Percentiles rank a stretch among this genome's conserved stretches.
Conservation (phyloP, 2,329 filamentous ascomycete species). For the Fusarium sp. region DNA sequence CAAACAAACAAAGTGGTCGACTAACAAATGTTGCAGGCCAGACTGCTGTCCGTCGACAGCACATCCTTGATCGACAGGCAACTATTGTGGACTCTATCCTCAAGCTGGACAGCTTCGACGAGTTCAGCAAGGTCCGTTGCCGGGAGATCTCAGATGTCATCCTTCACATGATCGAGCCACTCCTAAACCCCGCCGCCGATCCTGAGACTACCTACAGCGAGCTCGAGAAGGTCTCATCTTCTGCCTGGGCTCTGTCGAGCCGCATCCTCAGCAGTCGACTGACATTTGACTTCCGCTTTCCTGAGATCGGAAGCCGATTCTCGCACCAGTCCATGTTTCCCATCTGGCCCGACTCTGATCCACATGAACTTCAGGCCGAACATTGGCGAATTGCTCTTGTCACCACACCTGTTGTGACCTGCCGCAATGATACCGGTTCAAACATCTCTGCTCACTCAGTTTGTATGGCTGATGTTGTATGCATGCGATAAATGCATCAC, state of each 20-base stretch:
- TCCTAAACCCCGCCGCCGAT: slow-evolving; percentile 49
- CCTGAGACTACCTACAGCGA: slow-evolving; percentile 53
- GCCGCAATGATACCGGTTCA: slow-evolving; percentile 60
- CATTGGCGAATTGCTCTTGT: slow-evolving; percentile 64
- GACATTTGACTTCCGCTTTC: slow-evolving; percentile 60
- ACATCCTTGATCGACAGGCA: slow-evolving; percentile 51
- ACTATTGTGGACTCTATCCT: slow-evolving; percentile 51
- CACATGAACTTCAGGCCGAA: slow-evolving; percentile 56
- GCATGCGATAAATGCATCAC: slow-evolving; percentile 53
- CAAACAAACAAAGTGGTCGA: too few relatives aligned
- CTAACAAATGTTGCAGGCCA: slow-evolving; percentile 44
- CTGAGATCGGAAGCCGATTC: slow-evolving; percentile 60
- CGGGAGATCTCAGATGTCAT: slow-evolving; percentile 55
- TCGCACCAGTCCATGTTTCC: slow-evolving; percentile 57
- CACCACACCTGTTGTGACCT: slow-evolving; percentile 63
- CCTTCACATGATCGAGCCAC: slow-evolving; percentile 49
- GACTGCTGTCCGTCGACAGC: slow-evolving; percentile 49
- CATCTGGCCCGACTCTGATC: slow-evolving; percentile 54
- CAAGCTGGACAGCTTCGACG: slow-evolving; percentile 42
- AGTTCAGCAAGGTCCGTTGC: slow-evolving; percentile 47
- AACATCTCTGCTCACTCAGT: slow-evolving; percentile 57
- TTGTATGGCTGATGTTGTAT: slow-evolving; percentile 57
- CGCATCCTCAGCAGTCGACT: slow-evolving; percentile 57
- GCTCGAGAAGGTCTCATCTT: slow-evolving; percentile 52
- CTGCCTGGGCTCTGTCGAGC: slow-evolving; percentile 56